Percentiles rank a stretch among this genome's conserved stretches.
These are phyloP conservation scores for Periconia digitata DNA, from an alignment of 2,329 filamentous ascomycete species.

Conservation along the genomic window DNA sequence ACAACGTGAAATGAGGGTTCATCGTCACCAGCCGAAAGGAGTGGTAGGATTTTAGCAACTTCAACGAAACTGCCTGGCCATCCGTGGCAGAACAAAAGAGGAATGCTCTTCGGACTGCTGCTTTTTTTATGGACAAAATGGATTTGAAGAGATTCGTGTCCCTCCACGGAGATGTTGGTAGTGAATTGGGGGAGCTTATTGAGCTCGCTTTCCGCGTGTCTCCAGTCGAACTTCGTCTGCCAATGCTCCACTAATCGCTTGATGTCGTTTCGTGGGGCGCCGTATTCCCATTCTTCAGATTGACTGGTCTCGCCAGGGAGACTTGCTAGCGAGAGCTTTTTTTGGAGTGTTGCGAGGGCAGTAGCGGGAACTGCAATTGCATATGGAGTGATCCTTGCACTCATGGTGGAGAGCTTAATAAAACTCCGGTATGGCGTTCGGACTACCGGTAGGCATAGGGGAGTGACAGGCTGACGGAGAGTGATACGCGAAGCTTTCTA, in stretches of 20 bases:
- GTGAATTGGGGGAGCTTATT: conserved; percentile 64
- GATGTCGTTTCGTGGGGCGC: conserved; percentile 62
- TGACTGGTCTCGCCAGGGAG: conserved; percentile 59
- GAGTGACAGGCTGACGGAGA: background rate
- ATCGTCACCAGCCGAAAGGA: conserved; percentile 52
- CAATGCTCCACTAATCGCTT: conserved; percentile 61
- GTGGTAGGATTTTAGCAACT: conserved; percentile 57
- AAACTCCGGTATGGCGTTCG: background rate
- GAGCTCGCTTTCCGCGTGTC: conserved; percentile 58
- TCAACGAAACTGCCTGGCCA: conserved; percentile 68
- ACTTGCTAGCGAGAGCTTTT: conserved; percentile 56
- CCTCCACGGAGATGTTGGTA: conserved; percentile 26
- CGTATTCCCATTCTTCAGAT: conserved; percentile 52
- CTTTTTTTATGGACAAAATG: conserved; percentile 68
- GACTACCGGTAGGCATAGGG: no score
- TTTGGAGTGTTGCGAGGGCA: conserved; percentile 52
- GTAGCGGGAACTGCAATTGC: conserved; percentile 6
- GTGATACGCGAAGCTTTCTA: background rate
- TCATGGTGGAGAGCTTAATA: background rate
- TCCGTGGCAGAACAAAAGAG: conserved; percentile 65
- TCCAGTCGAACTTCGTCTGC: conserved; percentile 62
- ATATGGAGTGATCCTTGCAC: conserved; percentile 3
- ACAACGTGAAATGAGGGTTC: conserved; percentile 63
- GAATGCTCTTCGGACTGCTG: conserved; percentile 56
- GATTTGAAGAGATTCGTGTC: conserved; percentile 29